Evolutionary conservation across 2,329 filamentous ascomycete genomes (phyloP).

Genomic region (Sarocladiaceae sp.): DNA sequence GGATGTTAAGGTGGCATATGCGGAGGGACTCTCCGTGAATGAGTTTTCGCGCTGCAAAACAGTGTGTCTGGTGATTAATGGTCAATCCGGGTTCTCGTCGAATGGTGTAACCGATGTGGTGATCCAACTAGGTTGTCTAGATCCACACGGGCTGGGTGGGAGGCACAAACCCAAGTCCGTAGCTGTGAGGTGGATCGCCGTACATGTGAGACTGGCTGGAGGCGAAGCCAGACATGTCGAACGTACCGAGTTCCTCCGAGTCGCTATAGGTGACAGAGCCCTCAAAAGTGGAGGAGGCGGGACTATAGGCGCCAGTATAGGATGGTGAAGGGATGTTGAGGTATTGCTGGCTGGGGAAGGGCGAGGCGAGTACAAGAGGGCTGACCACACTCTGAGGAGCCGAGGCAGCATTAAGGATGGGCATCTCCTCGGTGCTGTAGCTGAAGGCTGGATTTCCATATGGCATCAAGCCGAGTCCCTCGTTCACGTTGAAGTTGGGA

Average conservation of each 20-base stretch:
- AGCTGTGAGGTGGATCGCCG: slow-evolving; percentile 36
- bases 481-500: slow-evolving; percentile 46
- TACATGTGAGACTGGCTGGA: slow-evolving; percentile 39
- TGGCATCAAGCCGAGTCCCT: slow-evolving; percentile 38
- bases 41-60: slow-evolving; percentile 9
- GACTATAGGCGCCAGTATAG: slow-evolving; percentile 52
- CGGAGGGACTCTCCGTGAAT: not conserved
- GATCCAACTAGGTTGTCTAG: slow-evolving; percentile 36
- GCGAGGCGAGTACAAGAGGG: slow-evolving; percentile 50
- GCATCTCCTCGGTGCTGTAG: slow-evolving; percentile 58
- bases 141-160: slow-evolving; percentile 57
- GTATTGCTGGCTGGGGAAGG: slow-evolving; percentile 49
- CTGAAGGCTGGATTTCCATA: slow-evolving; percentile 55
- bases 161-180: slow-evolving; percentile 54
- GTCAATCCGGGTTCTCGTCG: slow-evolving; percentile 47
- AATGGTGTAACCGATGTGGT: slow-evolving; percentile 32
- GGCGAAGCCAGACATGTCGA: slow-evolving; percentile 38
- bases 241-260: slow-evolving; percentile 48
- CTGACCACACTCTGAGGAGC: slow-evolving; percentile 44
- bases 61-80: slow-evolving; percentile 41
- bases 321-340: slow-evolving; percentile 58
- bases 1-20: slow-evolving; percentile 28
- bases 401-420: slow-evolving; percentile 44
- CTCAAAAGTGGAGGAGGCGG: slow-evolving; percentile 56
- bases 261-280: slow-evolving; percentile 59